Evolutionary conservation across 768 basidiomycete species (phyloP).

Genomic region (Scleroderma citrinum): DNA sequence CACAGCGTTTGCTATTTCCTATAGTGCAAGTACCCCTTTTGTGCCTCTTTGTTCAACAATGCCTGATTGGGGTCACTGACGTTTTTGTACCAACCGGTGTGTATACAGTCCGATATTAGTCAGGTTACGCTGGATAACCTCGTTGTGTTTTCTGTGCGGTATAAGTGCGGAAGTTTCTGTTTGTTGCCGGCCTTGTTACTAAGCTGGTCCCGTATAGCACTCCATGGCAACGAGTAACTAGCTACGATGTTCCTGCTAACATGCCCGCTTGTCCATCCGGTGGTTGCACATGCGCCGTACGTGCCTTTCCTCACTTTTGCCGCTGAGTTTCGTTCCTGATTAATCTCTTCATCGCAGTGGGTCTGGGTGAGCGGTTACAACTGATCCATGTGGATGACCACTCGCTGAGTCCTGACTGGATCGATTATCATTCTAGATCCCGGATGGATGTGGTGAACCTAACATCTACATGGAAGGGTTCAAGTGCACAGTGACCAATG

Average conservation of each 20-base stretch:
- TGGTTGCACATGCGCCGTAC: constrained; percentile 48
- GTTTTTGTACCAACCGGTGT: background rate
- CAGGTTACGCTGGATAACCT: constrained; percentile 44
- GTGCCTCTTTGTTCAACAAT: background rate
- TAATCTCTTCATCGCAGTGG: constrained; percentile 33
- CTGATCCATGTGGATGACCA: background rate
- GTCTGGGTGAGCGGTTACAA: constrained; percentile 37
- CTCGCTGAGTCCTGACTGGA: background rate
- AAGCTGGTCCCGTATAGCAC: constrained; percentile 28
- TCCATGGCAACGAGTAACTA: constrained; percentile 45
- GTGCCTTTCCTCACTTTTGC: constrained; percentile 7
- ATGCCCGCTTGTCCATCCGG: constrained; percentile 45
- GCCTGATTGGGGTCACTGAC: background rate
- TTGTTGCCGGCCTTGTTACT: background rate
- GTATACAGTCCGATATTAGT: constrained; percentile 38
- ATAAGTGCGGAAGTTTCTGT: constrained; percentile 31
- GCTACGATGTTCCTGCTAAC: constrained; percentile 43
- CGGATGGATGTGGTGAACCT: constrained; percentile 42
- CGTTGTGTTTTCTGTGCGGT: constrained; percentile 34
- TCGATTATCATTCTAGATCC: constrained; percentile 1
- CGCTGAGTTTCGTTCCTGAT: background rate
- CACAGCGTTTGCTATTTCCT: constrained; percentile 52
- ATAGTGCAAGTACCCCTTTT: constrained; percentile 29
- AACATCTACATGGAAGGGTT: constrained; percentile 47
- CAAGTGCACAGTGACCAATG: constrained; percentile 42